Evolutionary conservation across 202 grass and related monocot species (phyloP).

Genomic region (Digitaria exilis): DNA sequence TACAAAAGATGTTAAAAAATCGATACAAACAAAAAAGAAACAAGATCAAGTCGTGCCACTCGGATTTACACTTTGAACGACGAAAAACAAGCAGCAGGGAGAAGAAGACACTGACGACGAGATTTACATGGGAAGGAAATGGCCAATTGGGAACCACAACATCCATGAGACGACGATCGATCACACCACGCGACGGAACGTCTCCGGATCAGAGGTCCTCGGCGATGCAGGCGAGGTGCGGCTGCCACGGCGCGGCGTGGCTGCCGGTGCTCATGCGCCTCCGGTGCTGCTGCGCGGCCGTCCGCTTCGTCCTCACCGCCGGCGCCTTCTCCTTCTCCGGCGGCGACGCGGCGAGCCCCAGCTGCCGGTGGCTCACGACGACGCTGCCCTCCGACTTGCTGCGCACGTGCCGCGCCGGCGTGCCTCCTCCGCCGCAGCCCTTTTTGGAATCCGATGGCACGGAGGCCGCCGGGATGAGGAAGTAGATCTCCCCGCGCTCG

Average conservation of each 20-base stretch:
- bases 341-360: not conserved
- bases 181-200: not conserved
- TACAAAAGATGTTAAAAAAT: slow-evolving; percentile 18
- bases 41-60: not conserved
- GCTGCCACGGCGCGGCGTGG: slow-evolving; percentile 60
- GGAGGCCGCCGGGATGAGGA: slow-evolving; percentile 69
- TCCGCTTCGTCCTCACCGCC: slow-evolving; percentile 16
- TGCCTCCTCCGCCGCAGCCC: not conserved
- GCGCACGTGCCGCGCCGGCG: slow-evolving; percentile 3
- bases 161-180: too few species aligned
- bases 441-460: slow-evolving; percentile 45
- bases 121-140: not conserved
- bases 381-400: slow-evolving; percentile 44
- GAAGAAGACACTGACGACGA: not conserved
- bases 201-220: slow-evolving; percentile 54
- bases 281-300: slow-evolving; percentile 48
- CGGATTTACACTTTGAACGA: slow-evolving; percentile 17
- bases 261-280: slow-evolving; percentile 61
- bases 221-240: slow-evolving; percentile 78
- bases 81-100: not conserved
- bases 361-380: not conserved
- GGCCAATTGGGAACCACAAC: not conserved
- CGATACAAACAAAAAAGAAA: not conserved
- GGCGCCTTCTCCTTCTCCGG: slow-evolving; percentile 1
- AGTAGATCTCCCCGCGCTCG: slow-evolving; percentile 79